These are phyloP conservation scores for Chaetomidium leptoderma DNA, from an alignment of 495 filamentous ascomycete genomes.

Conservation along the genomic window DNA sequence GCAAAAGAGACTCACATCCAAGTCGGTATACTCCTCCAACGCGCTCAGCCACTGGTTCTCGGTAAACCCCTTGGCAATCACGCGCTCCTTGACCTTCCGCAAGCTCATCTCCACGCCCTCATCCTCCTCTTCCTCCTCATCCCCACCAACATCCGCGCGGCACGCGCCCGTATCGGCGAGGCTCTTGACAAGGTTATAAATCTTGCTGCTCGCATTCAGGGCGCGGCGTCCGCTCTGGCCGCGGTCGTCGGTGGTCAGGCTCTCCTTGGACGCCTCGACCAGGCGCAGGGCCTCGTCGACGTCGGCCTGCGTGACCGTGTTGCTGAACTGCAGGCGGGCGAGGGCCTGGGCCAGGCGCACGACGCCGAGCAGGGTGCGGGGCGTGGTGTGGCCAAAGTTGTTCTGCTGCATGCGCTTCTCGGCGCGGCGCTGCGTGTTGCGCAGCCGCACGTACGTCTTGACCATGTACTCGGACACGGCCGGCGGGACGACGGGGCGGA, in stretches of 20 bases:
- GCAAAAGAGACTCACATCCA: conserved; percentile 68
- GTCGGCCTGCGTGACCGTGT: conserved; percentile 80
- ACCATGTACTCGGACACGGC: conserved; percentile 91
- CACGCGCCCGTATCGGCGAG: conserved; percentile 74
- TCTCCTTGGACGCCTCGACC: conserved; percentile 86
- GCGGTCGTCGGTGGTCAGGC: conserved; percentile 60
- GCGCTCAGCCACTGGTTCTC: conserved; percentile 82
- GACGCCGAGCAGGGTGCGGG: conserved; percentile 87
- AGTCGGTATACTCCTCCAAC: conserved; percentile 79
- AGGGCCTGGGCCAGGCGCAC: conserved; percentile 91
- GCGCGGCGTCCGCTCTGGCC: conserved; percentile 53
- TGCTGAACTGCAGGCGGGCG: conserved; percentile 84
- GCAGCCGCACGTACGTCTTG: conserved; percentile 89
- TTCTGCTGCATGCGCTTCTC: conserved; percentile 60
- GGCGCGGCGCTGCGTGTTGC: conserved; percentile 80
- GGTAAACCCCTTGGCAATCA: conserved; percentile 94
- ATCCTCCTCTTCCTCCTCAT: conserved; percentile 40
- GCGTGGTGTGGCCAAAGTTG: conserved; percentile 87
- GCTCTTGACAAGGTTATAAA: conserved; percentile 85
- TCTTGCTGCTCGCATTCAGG: conserved; percentile 79
- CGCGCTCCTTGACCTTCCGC: conserved; percentile 78
- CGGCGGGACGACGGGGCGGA: conserved; percentile 77
- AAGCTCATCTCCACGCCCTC: conserved; percentile 73
- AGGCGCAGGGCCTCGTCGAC: conserved; percentile 92
- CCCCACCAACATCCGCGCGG: conserved; percentile 63